Conservation (phyloP, 2,329 filamentous ascomycete genomes). For the Daldinia sp. region DNA sequence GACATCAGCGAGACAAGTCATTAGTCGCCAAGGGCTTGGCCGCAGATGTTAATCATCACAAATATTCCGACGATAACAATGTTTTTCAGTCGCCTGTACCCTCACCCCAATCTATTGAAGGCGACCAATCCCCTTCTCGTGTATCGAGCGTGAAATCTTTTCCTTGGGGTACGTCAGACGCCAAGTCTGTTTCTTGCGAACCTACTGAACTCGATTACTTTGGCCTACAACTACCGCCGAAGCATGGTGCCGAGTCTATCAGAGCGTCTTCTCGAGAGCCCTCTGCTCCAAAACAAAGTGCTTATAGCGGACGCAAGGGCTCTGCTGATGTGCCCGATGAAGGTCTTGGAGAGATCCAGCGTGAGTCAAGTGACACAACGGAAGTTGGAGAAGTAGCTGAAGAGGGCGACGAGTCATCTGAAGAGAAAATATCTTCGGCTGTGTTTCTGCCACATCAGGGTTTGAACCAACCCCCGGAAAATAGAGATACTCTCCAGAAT, state of each 20-base stretch:
- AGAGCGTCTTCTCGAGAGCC: conserved; percentile 30
- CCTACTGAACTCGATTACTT: conserved; percentile 47
- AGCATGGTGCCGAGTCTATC: conserved; percentile 32
- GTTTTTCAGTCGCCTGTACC: conserved; percentile 40
- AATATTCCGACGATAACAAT: conserved; percentile 35
- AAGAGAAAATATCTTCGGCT: conserved; percentile 89
- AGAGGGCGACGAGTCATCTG: conserved; percentile 73
- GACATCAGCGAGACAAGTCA: conserved; percentile 57
- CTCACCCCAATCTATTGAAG: conserved; percentile 45
- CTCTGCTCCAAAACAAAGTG: conserved; percentile 16
- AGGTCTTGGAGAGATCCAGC: conserved; percentile 46
- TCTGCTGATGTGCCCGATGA: conserved; percentile 26
- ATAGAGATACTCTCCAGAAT: conserved; percentile 46
- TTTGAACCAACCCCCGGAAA: conserved; percentile 56
- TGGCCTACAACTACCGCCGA: conserved; percentile 38
- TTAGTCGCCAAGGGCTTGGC: conserved; percentile 53
- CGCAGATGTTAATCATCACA: conserved; percentile 37
- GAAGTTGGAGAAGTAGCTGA: conserved; percentile 57
- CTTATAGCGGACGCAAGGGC: conserved; percentile 30
- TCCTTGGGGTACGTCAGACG: conserved; percentile 31
- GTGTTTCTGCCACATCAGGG: conserved; percentile 83
- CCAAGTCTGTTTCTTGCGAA: conserved; percentile 34
- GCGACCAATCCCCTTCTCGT: conserved; percentile 40
- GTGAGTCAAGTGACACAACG: conserved; percentile 56
- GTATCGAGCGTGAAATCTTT: conserved; percentile 41